These are phyloP conservation scores for Pyricularia sp. DNA, from an alignment of 2,329 filamentous ascomycete species.

Conservation along the genomic window DNA sequence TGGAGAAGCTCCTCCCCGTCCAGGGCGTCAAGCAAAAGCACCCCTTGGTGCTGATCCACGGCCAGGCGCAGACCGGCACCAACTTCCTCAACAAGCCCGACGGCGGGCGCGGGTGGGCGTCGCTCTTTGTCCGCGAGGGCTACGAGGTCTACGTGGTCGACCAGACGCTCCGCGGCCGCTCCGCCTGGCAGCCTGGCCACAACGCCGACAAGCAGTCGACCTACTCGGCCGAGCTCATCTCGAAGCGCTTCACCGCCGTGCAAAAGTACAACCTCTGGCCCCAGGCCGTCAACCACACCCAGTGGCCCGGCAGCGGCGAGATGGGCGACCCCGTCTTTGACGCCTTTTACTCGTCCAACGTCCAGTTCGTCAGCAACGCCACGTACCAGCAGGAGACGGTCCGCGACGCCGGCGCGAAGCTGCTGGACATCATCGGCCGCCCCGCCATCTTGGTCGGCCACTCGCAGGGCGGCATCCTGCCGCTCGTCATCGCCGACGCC, in stretches of 20 bases:
- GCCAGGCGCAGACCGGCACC: constrained; percentile 11
- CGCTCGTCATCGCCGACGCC: constrained; percentile 35
- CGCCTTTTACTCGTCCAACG: constrained; percentile 28
- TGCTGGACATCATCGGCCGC: constrained; percentile 15
- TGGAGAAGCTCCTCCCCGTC: constrained; percentile 34
- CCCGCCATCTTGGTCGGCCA: constrained; percentile 32
- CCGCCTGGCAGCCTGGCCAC: constrained; percentile 21
- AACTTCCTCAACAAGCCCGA: constrained; percentile 29
- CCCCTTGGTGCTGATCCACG: constrained; percentile 34
- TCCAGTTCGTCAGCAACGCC: constrained; percentile 24
- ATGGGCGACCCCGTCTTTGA: constrained; percentile 31
- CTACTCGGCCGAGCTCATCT: constrained; percentile 24
- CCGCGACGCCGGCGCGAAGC: constrained; percentile 15
- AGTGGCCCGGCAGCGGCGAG: constrained; percentile 30
- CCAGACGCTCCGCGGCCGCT: constrained; percentile 34
- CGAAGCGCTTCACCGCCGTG: constrained; percentile 27
- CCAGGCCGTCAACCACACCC: constrained; percentile 28
- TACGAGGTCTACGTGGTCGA: constrained; percentile 39
- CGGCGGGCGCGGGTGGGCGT: constrained; percentile 33
- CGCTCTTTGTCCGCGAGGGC: constrained; percentile 33
- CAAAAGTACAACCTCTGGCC: constrained; percentile 25
- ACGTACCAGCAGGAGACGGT: constrained; percentile 25
- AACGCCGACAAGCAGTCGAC: background rate
- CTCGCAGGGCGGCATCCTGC: constrained; percentile 33
- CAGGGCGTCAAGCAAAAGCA: constrained; percentile 13